Base-by-base conservation (phyloP, 257 asterid species). In the Gentiana straminea region DNA sequence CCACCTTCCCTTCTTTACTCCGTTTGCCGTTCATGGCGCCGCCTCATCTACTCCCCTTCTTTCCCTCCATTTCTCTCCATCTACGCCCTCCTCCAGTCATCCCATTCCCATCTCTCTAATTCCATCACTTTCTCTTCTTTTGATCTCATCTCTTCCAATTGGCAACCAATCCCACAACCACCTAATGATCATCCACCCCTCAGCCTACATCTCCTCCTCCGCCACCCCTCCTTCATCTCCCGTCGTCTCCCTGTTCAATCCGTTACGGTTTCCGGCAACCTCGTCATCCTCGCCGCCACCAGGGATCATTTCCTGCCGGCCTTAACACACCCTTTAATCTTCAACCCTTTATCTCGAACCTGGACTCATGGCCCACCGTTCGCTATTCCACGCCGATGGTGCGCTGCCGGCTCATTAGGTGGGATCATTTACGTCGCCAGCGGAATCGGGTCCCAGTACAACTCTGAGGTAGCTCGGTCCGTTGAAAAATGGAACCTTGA, bases 1-100 rank as follows among this genome's bases (percentile, higher is more conserved):
- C 81, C 70, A 7, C 85, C 97, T 8, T 63, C 72, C 4, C 49
- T 51, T 13, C 83, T 89, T 62, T 86, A 60, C 76, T 73, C 82
- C 58, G 81, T 78, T 49, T 81, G 89, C 72, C 76, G 58, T 34
- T 68, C 89, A 0, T 89, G 97, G 97, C 94, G 94, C 57, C 78
- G 81, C 61, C 83, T 89, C 34, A 70, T 83, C 0, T 83, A 85
- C 67, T 72, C 94, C 7, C 86, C 95, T 2, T 76, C 81, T 4
- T 89, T 85, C 65, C 95, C 92, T 0, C 92, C 94, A 1, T 89
- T 74, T 50, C 73, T 81, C 11, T 89, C 95, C n/a, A 69, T 89
- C 54, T 83, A 76, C 55, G 70, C 87, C n/a, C 68, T 89, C 52
- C 12, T 76, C 4, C 47, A 58, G 0, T 60, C 86, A 24, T 10